Percentiles rank a stretch among this genome's conserved stretches.
Evolutionary conservation across 257 asterid genomes (phyloP).

Genomic region (Cinchona pubescens): DNA sequence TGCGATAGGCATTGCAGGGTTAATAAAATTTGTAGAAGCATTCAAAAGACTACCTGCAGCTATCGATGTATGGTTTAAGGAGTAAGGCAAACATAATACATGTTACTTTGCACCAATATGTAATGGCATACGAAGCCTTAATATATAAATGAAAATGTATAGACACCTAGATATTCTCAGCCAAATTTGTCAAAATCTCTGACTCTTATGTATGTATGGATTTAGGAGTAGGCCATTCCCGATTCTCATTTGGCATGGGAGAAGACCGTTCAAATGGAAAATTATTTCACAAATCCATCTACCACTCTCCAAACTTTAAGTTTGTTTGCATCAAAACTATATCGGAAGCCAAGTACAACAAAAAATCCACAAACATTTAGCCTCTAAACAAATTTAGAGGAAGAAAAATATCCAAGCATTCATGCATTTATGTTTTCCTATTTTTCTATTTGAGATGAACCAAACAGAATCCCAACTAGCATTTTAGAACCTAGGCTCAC

Average conservation of each 20-base stretch:
- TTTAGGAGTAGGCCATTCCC: not conserved
- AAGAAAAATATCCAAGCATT: not conserved
- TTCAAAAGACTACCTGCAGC: not conserved
- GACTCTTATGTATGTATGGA: too few species aligned
- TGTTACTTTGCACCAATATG: not conserved
- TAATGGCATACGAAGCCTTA: not conserved
- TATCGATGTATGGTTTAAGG: too few species aligned
- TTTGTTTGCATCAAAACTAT: too few species aligned
- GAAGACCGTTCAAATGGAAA: not conserved
- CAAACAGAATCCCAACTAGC: not conserved
- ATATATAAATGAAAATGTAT: not conserved
- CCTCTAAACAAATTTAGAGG: not conserved
- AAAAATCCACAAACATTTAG: not conserved
- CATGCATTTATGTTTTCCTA: not conserved
- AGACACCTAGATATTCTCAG: not conserved
- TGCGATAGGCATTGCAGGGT: too few species aligned
- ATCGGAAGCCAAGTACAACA: too few species aligned
- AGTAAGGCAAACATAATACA: not conserved
- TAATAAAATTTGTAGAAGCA: not conserved
- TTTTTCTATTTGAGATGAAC: not conserved
- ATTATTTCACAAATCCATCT: not conserved
- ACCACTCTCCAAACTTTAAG: too few species aligned
- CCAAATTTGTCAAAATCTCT: too few species aligned
- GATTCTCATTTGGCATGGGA: not conserved
- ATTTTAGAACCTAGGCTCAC: not conserved